Evolutionary conservation across 805 yeast genomes (phyloP), one percentile per base, ranked within the genome.

Genomic region (Candida maris): DNA sequence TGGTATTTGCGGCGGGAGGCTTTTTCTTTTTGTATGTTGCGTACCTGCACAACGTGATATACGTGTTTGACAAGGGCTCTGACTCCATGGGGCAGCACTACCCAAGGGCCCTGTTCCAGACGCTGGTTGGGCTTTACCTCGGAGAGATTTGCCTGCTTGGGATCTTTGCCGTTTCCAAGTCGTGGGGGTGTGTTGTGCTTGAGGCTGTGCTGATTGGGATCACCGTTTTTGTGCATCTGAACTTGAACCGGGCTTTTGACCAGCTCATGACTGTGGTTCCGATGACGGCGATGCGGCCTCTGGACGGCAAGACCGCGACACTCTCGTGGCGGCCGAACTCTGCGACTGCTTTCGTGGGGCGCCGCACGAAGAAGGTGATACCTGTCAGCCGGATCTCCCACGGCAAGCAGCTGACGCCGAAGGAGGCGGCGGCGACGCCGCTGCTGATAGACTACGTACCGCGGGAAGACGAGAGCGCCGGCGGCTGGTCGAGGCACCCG

Each of bases 131-230:
- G 39, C 60, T 93, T 29, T 91, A 91, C 59, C 59, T 91, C 30
- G 95, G 95, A 26, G 89, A 91, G 62, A 63, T 88, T 16, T 86
- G 96, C 67, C 51, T 93, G 45, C 57, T 93, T 36, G 97, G 96
- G 37, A 61, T 93, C 38, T 89, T 87, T 57, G 85, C 77, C 13
- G 94, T 91, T 38, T 88, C 94, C 43, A 86, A 86, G 68, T 83
- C 94, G 27, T 91, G 96, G 96, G 97, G 96, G 30, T 95, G 96
- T 24, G 71, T 88, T 45, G 85, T 81, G 3, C 62, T 91, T 36
- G 85, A 84, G 58, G 79, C 77, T 2, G 68, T 89, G 34, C 68
- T 82, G 27, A 51, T 86, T 10, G 74, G 71, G 6, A 60, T 71
- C 46, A 86, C 97, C 0, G 73, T 73, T 4, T 81, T 85, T 54